Conservation (phyloP, 441 rosid species). For the Populus hybrid region DNA sequence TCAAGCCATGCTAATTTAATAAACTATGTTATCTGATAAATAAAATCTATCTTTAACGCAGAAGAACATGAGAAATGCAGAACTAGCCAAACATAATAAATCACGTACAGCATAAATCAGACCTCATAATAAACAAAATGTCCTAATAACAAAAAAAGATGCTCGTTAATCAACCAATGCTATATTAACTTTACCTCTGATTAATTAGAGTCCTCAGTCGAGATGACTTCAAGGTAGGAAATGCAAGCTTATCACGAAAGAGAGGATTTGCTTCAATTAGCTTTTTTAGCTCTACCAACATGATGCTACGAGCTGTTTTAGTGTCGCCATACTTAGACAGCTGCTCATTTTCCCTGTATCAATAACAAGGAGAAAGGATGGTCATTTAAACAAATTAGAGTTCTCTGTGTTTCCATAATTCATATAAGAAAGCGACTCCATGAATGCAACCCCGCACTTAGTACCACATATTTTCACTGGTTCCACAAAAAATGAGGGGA, state of each 20-base stretch:
- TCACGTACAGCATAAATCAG: not conserved
- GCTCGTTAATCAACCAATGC: not conserved
- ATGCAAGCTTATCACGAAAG: slow-evolving; percentile 75
- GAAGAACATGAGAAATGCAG: not conserved
- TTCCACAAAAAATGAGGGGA: not conserved
- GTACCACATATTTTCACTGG: not conserved
- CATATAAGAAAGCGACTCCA: slow-evolving; percentile 4
- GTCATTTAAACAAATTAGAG: slow-evolving; percentile 7
- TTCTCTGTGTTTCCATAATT: not conserved
- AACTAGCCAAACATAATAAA: not conserved
- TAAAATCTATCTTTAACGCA: not conserved
- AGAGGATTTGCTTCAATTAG: slow-evolving; percentile 90
- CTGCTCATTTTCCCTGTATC: slow-evolving; percentile 83
- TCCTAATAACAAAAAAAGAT: not conserved
- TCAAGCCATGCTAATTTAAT: not conserved
- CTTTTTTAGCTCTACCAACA: slow-evolving; percentile 74
- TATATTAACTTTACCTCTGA: slow-evolving; percentile 56
- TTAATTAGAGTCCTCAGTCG: slow-evolving; percentile 86
- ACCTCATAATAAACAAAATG: not conserved
- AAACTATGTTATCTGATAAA: not conserved
- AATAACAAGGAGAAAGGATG: not conserved
- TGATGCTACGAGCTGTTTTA: slow-evolving; percentile 71
- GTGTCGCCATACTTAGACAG: slow-evolving; percentile 89
- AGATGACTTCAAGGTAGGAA: slow-evolving; percentile 74
- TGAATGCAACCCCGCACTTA: not conserved